Conservation (phyloP, 192 early-diverging fungal genomes). For the Coemansia sp. region DNA sequence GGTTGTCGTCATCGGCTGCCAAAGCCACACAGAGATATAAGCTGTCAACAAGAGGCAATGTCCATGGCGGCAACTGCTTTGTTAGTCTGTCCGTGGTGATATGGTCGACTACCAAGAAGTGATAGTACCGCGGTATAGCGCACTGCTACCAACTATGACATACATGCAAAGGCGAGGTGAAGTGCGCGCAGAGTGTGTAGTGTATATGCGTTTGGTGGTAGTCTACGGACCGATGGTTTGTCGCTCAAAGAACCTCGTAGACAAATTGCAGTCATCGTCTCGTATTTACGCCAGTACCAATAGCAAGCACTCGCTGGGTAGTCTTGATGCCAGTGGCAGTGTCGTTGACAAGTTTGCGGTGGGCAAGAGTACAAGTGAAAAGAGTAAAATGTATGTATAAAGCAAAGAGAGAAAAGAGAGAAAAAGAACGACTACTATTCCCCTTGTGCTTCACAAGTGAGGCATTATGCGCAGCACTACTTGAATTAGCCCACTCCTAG, state of each 20-base stretch:
- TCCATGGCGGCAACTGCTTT: slow-evolving; percentile 8
- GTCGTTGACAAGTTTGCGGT: slow-evolving; percentile 1
- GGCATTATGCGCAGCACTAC: no score
- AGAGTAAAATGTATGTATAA: background rate
- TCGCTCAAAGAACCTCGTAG: slow-evolving; percentile 21
- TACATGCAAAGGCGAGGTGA: slow-evolving; percentile 31
- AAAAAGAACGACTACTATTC: no score
- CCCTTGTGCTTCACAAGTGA: no score
- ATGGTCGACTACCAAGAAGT: slow-evolving; percentile 13
- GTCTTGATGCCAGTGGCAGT: background rate
- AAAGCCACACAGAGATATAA: slow-evolving; percentile 15
- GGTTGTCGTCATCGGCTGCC: background rate
- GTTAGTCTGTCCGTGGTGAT: background rate
- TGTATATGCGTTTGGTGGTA: slow-evolving; percentile 48
- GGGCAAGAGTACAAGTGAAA: background rate
- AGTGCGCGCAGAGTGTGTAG: slow-evolving; percentile 15
- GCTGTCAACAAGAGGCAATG: background rate
- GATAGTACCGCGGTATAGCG: slow-evolving; percentile 24
- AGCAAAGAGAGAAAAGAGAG: background rate
- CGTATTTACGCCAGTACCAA: slow-evolving; percentile 35
- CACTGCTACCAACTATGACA: slow-evolving; percentile 30
- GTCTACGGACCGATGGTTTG: slow-evolving; percentile 22
- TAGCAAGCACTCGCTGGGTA: slow-evolving; percentile 39
- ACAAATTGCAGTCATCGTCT: slow-evolving; percentile 12
- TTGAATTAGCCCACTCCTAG: background rate